Conservation (phyloP, 1,284 basidiomycete species). For the Ganoderma meredithae region DNA sequence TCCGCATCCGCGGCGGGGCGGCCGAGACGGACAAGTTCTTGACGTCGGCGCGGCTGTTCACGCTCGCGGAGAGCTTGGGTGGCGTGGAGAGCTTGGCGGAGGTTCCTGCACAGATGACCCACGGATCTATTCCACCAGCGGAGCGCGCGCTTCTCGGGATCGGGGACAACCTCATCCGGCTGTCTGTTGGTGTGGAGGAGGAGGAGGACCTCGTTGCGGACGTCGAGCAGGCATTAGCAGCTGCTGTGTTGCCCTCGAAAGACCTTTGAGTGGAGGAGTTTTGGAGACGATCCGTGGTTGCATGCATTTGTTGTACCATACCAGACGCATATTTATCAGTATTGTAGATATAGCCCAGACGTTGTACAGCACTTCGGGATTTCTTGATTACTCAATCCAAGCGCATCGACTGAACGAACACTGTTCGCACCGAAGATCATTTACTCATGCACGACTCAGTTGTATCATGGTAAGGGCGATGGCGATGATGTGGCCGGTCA, state of each 20-base stretch:
- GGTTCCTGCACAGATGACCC: conserved; percentile 88
- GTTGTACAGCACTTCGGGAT: background rate
- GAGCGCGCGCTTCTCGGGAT: conserved; percentile 82
- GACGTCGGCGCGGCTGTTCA: conserved; percentile 73
- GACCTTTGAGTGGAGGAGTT: background rate
- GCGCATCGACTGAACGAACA: background rate
- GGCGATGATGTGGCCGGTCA: conserved; percentile 32
- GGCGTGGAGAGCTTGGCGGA: conserved; percentile 93
- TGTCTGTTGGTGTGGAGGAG: conserved; percentile 93
- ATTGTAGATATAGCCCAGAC: background rate
- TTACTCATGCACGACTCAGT: no score
- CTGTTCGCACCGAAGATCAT: no score
- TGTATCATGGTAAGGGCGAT: conserved; percentile 16
- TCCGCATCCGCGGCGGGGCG: conserved; percentile 68
- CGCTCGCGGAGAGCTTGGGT: conserved; percentile 90
- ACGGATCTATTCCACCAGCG: conserved; percentile 76
- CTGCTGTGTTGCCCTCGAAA: conserved; percentile 42
- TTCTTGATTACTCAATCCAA: background rate
- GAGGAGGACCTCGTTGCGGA: conserved; percentile 76
- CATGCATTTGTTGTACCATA: conserved; percentile 7
- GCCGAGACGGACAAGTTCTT: conserved; percentile 76
- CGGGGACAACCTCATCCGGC: conserved; percentile 79
- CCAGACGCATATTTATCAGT: conserved; percentile 17
- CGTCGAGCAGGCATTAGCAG: conserved; percentile 72
- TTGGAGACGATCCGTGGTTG: background rate